Percentiles rank a stretch among this genome's conserved stretches.
Conservation (phyloP, 306 rosid species). For the Cercis canadensis region DNA sequence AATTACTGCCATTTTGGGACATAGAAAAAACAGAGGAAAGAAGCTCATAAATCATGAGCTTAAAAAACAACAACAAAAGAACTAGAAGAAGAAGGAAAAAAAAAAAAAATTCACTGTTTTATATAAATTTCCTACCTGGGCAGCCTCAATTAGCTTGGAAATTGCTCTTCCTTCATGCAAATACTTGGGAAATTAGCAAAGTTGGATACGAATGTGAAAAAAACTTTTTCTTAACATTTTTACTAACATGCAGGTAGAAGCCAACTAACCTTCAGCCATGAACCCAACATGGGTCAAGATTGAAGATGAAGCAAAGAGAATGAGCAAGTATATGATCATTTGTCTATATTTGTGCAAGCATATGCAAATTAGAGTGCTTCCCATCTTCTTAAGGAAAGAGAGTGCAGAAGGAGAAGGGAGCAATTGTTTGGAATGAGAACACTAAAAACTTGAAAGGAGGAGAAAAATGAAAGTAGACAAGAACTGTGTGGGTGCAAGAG, state of each 20-base stretch:
- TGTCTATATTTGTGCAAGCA: conserved; percentile 51
- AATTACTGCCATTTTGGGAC: not conserved
- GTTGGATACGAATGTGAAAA: not conserved
- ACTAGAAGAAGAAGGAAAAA: too few species aligned
- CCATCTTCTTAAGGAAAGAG: conserved; percentile 52
- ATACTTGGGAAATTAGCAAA: conserved; percentile 12
- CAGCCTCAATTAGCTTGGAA: conserved; percentile 42
- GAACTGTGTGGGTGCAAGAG: conserved; percentile 11
- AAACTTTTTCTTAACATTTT: not conserved
- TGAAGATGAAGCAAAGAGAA: conserved; percentile 57
- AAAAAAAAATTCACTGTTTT: not conserved
- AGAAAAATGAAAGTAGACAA: conserved; percentile 35
- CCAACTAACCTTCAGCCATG: conserved; percentile 65
- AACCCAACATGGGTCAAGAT: conserved; percentile 41
- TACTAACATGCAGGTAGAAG: not conserved
- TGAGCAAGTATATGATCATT: conserved; percentile 35
- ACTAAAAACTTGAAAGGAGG: conserved; percentile 43
- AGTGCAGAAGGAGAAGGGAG: conserved; percentile 38
- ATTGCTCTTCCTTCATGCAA: conserved; percentile 64
- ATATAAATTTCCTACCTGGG: conserved; percentile 45
- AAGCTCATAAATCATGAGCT: not conserved
- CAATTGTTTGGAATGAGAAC: conserved; percentile 39
- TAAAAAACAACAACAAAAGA: too few species aligned
- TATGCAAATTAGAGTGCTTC: conserved; percentile 49
- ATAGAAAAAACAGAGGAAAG: not conserved